Conservation (phyloP, 306 rosid genomes). For the Glycine soja region DNA sequence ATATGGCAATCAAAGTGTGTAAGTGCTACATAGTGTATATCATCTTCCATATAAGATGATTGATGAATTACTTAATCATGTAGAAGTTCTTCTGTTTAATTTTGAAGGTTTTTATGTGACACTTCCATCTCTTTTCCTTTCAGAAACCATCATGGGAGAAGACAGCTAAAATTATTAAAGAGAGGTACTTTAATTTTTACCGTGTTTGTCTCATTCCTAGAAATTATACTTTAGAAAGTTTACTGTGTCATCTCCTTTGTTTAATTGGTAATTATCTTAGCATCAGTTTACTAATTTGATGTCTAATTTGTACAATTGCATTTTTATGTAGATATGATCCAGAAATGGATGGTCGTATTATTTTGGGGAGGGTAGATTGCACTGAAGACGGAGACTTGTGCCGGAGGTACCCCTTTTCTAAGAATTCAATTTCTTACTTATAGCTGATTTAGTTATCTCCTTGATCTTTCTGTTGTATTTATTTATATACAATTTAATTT, state of each 20-base stretch:
- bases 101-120: slow-evolving; percentile 33
- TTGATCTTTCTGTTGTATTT: not conserved
- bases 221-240: slow-evolving; percentile 22
- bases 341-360: slow-evolving; percentile 88
- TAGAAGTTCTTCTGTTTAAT: slow-evolving; percentile 35
- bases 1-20: slow-evolving; percentile 15
- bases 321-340: slow-evolving; percentile 78
- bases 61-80: slow-evolving; percentile 32
- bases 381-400: slow-evolving; percentile 78
- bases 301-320: slow-evolving; percentile 32
- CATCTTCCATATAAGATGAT: slow-evolving; percentile 14
- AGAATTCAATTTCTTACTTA: slow-evolving; percentile 36
- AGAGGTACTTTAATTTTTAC: slow-evolving; percentile 63
- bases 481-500: not conserved
- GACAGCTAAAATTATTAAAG: slow-evolving; percentile 80
- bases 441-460: slow-evolving; percentile 2
- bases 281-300: slow-evolving; percentile 35
- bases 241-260: slow-evolving; percentile 16
- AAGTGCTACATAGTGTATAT: slow-evolving; percentile 8
- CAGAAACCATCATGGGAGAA: slow-evolving; percentile 99
- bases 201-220: slow-evolving; percentile 38
- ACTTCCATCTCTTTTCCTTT: slow-evolving; percentile 45
- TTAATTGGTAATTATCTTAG: slow-evolving; percentile 12
- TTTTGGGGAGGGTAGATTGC: slow-evolving; percentile 91
- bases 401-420: slow-evolving; percentile 63